These are phyloP conservation scores for Tieghemostelium lacteum DNA, from an alignment of 78 protist genomes.

Conservation along the genomic window DNA sequence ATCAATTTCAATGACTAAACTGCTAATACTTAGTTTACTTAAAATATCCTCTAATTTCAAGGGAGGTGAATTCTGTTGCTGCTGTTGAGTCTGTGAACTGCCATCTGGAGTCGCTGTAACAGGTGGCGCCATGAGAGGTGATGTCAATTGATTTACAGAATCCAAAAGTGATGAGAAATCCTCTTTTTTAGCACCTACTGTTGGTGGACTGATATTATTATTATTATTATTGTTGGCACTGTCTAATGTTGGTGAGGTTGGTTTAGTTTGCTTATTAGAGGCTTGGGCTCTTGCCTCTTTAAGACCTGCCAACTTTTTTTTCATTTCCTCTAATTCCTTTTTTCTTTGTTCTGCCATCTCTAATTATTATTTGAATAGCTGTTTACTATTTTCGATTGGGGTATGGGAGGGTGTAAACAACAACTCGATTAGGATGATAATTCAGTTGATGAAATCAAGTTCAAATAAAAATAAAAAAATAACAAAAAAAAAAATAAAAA, in stretches of 20 bases:
- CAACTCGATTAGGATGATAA: neutral
- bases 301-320: conserved; percentile 44
- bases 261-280: no score
- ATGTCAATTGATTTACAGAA: conserved; percentile 38
- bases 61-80: no score
- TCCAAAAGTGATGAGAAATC: conserved; percentile 36
- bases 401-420: neutral
- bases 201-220: no score
- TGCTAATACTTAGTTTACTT: no score
- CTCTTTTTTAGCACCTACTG: neutral
- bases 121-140: conserved; percentile 15
- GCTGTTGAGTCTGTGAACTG: neutral
- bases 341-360: conserved; percentile 28
- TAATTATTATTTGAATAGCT: no score
- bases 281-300: conserved; percentile 24
- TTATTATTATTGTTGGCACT: no score
- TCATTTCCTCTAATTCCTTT: conserved; percentile 78
- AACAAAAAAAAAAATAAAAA: no score
- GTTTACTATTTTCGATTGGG: conserved; percentile 51
- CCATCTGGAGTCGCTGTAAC: neutral
- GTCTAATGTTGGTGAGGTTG: no score
- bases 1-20: conserved; percentile 43
- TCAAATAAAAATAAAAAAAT: neutral
- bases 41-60: no score
- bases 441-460: neutral